Conservation (phyloP, 805 yeast species). For the Nakazawaea anatomiae region DNA sequence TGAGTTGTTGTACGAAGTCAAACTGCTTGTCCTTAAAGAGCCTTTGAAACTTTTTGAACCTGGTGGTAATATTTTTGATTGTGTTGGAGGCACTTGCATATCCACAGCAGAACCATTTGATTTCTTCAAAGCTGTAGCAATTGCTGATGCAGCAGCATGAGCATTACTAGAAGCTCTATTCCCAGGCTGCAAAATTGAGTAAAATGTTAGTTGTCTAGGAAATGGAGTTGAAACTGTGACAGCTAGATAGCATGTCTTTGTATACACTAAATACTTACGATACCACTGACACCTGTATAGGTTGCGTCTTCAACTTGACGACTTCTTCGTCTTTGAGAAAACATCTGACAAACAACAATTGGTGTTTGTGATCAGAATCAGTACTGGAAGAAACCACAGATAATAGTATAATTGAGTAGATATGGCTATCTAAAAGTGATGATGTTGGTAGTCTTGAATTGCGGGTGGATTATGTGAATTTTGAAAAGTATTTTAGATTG, state of each 20-base stretch:
- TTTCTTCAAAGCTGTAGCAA: constrained; percentile 42
- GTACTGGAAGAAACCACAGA: neutral
- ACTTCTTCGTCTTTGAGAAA: constrained; percentile 10
- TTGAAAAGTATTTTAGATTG: too few species aligned
- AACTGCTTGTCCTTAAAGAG: constrained; percentile 16
- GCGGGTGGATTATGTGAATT: too few species aligned
- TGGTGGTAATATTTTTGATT: constrained; percentile 17
- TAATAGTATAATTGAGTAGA: neutral
- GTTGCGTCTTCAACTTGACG: constrained; percentile 10
- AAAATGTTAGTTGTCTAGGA: constrained; percentile 5
- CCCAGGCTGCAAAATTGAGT: constrained; percentile 12
- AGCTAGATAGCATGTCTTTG: neutral
- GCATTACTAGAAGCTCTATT: constrained; percentile 41
- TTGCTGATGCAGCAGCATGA: constrained; percentile 56
- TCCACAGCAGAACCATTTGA: constrained; percentile 23
- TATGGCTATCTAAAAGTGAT: too few species aligned
- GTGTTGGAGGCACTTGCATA: constrained; percentile 27
- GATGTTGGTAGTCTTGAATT: too few species aligned
- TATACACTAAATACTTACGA: neutral
- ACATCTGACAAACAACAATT: constrained; percentile 4
- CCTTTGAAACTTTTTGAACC: constrained; percentile 18
- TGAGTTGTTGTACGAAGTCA: constrained; percentile 12
- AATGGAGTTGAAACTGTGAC: neutral
- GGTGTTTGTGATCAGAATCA: neutral
- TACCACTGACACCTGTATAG: constrained; percentile 13